phyloP scores from a whole-genome alignment of 2,329 filamentous ascomycete species.

The Exophiala sp. region DNA sequence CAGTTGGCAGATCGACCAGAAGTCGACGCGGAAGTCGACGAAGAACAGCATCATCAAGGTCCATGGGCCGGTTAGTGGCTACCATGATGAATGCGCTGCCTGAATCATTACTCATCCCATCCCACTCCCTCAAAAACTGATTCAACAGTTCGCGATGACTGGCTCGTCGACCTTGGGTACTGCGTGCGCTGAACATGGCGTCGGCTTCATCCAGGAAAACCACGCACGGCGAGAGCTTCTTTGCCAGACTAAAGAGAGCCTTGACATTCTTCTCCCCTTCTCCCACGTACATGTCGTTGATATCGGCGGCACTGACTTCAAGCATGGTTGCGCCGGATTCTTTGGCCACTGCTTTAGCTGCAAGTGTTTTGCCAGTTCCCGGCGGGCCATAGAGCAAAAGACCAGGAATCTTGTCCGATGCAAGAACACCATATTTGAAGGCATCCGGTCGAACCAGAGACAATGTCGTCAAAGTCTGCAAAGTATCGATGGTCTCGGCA shows the following conservation, averaged over 20 bases:
- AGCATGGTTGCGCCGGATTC: constrained; percentile 67
- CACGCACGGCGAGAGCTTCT: constrained; percentile 85
- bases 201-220: constrained; percentile 98
- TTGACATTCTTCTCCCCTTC: constrained; percentile 95
- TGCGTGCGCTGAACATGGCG: constrained; percentile 78
- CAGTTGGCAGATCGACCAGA: constrained; percentile 48
- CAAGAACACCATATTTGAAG: constrained; percentile 92
- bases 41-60: constrained; percentile 66
- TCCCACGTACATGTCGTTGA: constrained; percentile 95
- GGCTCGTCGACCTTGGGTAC: constrained; percentile 59
- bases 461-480: constrained; percentile 84
- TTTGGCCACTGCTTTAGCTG: constrained; percentile 63
- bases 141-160: constrained; percentile 89
- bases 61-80: constrained; percentile 91
- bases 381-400: constrained; percentile 85
- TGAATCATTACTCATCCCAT: constrained; percentile 76
- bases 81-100: constrained; percentile 86
- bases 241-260: constrained; percentile 85
- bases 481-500: constrained; percentile 74
- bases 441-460: constrained; percentile 85
- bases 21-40: constrained; percentile 50
- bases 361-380: constrained; percentile 60
- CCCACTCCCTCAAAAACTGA: constrained; percentile 95
- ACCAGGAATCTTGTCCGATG: constrained; percentile 85
- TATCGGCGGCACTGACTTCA: constrained; percentile 83